These are phyloP conservation scores for Globisporangium lucens DNA, from an alignment of 352 stramenopile genomes.

Conservation along the genomic window DNA sequence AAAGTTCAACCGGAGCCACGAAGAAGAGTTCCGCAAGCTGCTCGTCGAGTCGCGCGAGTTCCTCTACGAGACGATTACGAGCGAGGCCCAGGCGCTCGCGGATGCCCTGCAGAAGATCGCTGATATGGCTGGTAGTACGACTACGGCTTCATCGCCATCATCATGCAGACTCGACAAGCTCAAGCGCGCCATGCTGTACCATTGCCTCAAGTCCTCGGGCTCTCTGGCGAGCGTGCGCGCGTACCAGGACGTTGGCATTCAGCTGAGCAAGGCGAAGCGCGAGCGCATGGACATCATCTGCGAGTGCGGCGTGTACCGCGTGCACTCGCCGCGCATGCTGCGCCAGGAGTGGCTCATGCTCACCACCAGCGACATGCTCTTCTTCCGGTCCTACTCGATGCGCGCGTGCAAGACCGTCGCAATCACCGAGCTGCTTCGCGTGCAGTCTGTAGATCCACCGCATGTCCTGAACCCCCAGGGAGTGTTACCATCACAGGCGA, in stretches of 20 bases:
- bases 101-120: constrained; percentile 41
- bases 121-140: neutral
- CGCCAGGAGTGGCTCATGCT: constrained; percentile 77
- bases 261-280: constrained; percentile 46
- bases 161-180: constrained; percentile 13
- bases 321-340: constrained; percentile 43
- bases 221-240: constrained; percentile 35
- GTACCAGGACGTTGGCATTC: constrained; percentile 58
- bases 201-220: constrained; percentile 55
- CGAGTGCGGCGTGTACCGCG: constrained; percentile 57
- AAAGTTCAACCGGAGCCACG: constrained; percentile 24
- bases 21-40: constrained; percentile 41
- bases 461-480: constrained; percentile 22
- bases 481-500: neutral
- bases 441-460: constrained; percentile 32
- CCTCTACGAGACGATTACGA: constrained; percentile 61
- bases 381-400: constrained; percentile 66
- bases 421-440: constrained; percentile 44
- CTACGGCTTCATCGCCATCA: constrained; percentile 14
- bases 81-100: constrained; percentile 48
- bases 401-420: constrained; percentile 35
- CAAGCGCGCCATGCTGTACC: constrained; percentile 50
- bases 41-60: constrained; percentile 62
- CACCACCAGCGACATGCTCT: constrained; percentile 49
- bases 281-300: constrained; percentile 59